These are phyloP conservation scores for Lachancea kluyveri DNA, from an alignment of 805 yeast genomes.

Conservation along the genomic window DNA sequence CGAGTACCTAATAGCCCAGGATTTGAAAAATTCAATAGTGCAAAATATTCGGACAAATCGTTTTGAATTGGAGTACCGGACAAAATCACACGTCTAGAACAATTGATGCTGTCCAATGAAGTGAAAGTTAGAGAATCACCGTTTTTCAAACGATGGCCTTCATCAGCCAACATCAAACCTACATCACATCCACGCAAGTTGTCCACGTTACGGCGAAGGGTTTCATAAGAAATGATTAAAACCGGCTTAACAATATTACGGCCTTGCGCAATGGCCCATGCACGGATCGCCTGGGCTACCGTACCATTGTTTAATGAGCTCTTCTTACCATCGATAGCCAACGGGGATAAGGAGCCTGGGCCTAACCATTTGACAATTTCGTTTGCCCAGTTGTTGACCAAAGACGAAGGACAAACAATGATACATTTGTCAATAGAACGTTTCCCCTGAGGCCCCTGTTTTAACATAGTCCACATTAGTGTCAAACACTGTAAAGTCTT, in stretches of 20 bases:
- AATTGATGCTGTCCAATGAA: constrained; percentile 74
- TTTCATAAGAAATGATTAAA: constrained; percentile 88
- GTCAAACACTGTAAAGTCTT: constrained; percentile 87
- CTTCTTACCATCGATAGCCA: constrained; percentile 88
- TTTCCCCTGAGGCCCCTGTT: constrained; percentile 78
- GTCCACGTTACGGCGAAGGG: constrained; percentile 78
- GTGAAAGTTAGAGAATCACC: constrained; percentile 91
- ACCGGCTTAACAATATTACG: constrained; percentile 90
- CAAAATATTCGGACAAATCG: constrained; percentile 89
- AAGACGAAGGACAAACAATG: constrained; percentile 90
- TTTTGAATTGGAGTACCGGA: constrained; percentile 98
- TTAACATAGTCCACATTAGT: constrained; percentile 84
- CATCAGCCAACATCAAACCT: constrained; percentile 82
- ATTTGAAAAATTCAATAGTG: constrained; percentile 84
- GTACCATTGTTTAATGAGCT: constrained; percentile 53
- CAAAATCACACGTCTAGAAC: constrained; percentile 82
- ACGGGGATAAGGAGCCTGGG: constrained; percentile 77
- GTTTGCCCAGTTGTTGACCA: constrained; percentile 96
- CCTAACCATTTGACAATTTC: constrained; percentile 95
- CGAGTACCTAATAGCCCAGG: constrained; percentile 89
- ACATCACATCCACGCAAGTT: constrained; percentile 69
- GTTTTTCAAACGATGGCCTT: constrained; percentile 77
- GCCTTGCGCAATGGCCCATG: constrained; percentile 87
- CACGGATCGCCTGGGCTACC: constrained; percentile 57
- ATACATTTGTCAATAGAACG: constrained; percentile 83